Evolutionary conservation across 306 rosid genomes (phyloP).

Genomic region (Carpinus viminea): DNA sequence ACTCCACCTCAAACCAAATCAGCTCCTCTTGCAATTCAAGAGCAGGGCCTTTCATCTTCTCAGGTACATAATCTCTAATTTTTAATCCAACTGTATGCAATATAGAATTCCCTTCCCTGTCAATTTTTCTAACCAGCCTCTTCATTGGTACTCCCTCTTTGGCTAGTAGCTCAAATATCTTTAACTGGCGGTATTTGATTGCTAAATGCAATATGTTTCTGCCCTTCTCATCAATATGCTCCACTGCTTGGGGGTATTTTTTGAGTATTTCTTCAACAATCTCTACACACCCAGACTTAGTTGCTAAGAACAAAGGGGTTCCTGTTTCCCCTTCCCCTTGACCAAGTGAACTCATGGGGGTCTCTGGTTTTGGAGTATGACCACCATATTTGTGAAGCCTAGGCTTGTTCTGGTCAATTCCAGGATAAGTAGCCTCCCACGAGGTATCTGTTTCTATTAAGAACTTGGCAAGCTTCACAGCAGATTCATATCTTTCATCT

Average conservation of each 20-base stretch:
- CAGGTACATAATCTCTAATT: background rate
- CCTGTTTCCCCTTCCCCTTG: background rate
- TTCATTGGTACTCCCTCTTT: background rate
- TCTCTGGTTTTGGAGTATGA: background rate
- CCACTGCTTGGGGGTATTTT: background rate
- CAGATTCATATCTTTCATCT: background rate
- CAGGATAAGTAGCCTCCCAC: background rate
- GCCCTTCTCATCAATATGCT: constrained; percentile 1
- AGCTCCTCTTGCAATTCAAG: background rate
- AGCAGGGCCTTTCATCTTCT: background rate
- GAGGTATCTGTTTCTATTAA: background rate
- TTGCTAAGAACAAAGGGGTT: background rate
- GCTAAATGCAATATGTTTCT: background rate
- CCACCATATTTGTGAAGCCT: background rate
- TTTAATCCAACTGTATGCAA: background rate
- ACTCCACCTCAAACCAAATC: constrained; percentile 3
- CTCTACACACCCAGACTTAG: background rate
- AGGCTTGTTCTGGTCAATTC: background rate
- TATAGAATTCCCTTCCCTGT: background rate
- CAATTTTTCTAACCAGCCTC: background rate
- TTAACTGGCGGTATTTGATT: background rate
- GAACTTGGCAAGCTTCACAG: background rate
- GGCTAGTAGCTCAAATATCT: background rate
- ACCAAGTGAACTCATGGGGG: background rate
- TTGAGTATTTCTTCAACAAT: background rate